Conservation (phyloP, 1,284 basidiomycete species). For the Xerocomus minutiporus region DNA sequence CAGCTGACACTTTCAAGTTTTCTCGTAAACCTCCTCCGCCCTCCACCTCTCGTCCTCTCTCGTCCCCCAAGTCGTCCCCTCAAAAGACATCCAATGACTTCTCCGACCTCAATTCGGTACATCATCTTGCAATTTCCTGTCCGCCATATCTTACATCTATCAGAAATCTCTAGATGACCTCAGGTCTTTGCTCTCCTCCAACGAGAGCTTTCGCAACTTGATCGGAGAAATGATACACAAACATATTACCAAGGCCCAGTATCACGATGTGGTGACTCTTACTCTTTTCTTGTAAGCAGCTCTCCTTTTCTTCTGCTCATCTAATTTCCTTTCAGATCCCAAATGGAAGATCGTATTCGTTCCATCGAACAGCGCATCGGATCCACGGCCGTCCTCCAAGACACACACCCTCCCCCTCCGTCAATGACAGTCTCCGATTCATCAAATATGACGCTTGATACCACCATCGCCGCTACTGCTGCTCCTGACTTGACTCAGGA, state of each 20-base stretch:
- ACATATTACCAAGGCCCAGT: slow-evolving; percentile 11
- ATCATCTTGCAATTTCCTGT: background rate
- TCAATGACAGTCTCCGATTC: slow-evolving; percentile 17
- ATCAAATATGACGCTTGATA: slow-evolving; percentile 15
- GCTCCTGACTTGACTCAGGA: slow-evolving; percentile 2
- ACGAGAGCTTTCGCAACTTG: slow-evolving; percentile 13
- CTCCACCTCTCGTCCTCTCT: slow-evolving; percentile 2
- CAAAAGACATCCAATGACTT: slow-evolving; percentile 3
- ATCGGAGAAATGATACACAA: slow-evolving; percentile 16
- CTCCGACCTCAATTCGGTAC: slow-evolving; percentile 19
- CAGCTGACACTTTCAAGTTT: slow-evolving; percentile 17
- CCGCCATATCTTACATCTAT: background rate
- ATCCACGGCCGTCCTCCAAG: background rate
- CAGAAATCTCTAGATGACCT: slow-evolving; percentile 26
- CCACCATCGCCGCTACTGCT: background rate
- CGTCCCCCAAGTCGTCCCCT: slow-evolving; percentile 4
- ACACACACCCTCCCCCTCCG: slow-evolving; percentile 11
- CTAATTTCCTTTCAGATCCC: slow-evolving; percentile 17
- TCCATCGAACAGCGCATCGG: slow-evolving; percentile 20
- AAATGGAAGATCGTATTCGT: slow-evolving; percentile 27
- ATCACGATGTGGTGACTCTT: slow-evolving; percentile 22
- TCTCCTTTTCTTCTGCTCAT: background rate
- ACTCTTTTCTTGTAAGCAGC: slow-evolving; percentile 22
- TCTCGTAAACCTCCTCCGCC: slow-evolving; percentile 2
- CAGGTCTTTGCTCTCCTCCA: slow-evolving; percentile 11